Percentiles rank a stretch among this genome's conserved stretches.
Evolutionary conservation across 176 grass and related monocot genomes (phyloP).

Genomic region (Thinopyrum elongatum): DNA sequence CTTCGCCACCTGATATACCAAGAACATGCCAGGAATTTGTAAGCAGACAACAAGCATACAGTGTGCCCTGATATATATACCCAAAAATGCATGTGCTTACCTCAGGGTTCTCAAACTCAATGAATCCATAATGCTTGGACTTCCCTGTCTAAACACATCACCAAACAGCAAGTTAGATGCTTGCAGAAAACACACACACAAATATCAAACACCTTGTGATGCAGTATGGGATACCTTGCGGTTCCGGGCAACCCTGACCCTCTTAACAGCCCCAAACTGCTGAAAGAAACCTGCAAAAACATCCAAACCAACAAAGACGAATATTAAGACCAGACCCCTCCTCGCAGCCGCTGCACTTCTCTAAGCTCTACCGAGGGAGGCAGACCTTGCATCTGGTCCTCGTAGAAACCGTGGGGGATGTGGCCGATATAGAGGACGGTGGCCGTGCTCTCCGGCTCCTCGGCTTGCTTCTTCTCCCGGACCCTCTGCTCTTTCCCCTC

Average conservation of each 20-base stretch:
- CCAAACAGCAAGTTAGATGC: conserved; percentile 13
- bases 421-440: conserved; percentile 81
- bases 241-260: conserved; percentile 73
- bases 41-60: not conserved
- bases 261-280: conserved; percentile 81
- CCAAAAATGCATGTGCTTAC: conserved; percentile 20
- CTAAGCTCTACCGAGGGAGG: not conserved
- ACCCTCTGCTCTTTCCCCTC: conserved; percentile 50
- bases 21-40: not conserved
- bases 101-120: conserved; percentile 89
- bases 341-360: not conserved
- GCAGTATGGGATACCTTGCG: conserved; percentile 41
- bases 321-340: not conserved
- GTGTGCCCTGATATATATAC: not conserved
- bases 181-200: not conserved
- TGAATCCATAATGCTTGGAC: conserved; percentile 90
- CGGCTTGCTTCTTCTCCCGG: conserved; percentile 31
- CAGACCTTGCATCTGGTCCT: conserved; percentile 89
- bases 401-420: conserved; percentile 94
- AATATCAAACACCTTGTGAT: not conserved
- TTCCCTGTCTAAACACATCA: conserved; percentile 72
- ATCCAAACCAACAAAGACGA: not conserved
- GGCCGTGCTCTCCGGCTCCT: conserved; percentile 58
- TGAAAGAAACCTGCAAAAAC: conserved; percentile 68
- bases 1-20: conserved; percentile 62